These are phyloP conservation scores for Thuja plicata DNA, from an alignment of 83 land plant genomes.

Conservation along the genomic window DNA sequence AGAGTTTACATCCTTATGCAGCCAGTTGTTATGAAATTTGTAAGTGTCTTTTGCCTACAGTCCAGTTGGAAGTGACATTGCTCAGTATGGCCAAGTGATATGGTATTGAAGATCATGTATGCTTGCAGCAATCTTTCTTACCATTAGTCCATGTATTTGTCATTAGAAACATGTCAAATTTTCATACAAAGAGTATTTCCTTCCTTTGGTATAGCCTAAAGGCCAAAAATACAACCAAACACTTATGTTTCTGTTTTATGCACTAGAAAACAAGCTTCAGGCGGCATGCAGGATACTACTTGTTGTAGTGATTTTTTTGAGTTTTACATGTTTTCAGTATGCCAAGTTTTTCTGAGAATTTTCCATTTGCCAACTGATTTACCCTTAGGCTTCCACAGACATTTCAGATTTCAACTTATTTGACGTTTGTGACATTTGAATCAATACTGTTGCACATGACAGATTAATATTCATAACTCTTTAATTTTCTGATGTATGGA, in stretches of 20 bases:
- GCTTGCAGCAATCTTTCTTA: background rate
- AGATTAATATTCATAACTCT: too few species aligned
- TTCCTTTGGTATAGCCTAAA: background rate
- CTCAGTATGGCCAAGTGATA: background rate
- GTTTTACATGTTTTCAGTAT: background rate
- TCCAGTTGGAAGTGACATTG: background rate
- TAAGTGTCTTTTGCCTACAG: background rate
- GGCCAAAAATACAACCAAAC: background rate
- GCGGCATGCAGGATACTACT: background rate
- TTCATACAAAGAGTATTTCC: background rate
- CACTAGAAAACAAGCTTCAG: background rate
- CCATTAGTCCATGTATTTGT: background rate
- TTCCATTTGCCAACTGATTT: background rate
- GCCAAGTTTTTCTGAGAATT: background rate
- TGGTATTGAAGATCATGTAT: background rate
- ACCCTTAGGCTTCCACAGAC: background rate
- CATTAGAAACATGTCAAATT: background rate
- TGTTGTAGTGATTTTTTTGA: background rate
- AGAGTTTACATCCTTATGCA: too few species aligned
- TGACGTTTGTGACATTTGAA: background rate
- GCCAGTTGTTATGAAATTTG: background rate
- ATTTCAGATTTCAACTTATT: too few species aligned
- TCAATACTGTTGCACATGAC: too few species aligned
- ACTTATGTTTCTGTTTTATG: background rate
- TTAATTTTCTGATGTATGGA: background rate